Evolutionary conservation across 768 basidiomycete species (phyloP).

Genomic region (Suillus alpinus): DNA sequence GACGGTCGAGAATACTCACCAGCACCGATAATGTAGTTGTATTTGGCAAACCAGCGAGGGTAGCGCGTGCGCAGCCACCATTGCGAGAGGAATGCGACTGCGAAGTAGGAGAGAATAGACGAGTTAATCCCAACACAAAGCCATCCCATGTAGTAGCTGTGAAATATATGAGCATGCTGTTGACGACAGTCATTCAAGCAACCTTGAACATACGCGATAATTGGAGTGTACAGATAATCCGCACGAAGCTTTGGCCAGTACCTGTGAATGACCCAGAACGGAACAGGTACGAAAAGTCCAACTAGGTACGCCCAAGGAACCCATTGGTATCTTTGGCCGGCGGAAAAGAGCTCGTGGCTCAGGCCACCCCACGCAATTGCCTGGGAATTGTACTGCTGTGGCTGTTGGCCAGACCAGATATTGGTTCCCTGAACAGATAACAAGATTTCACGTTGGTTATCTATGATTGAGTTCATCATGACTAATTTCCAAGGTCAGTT

Average conservation of each 20-base stretch:
- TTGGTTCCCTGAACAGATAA: conserved; percentile 53
- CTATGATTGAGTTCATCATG: conserved; percentile 46
- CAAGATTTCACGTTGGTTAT: conserved; percentile 51
- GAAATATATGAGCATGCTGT: conserved; percentile 4
- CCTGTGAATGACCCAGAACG: conserved; percentile 48
- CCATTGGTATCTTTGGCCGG: conserved; percentile 46
- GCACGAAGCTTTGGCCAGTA: conserved; percentile 43
- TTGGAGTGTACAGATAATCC: conserved; percentile 47
- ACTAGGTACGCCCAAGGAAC: conserved; percentile 47
- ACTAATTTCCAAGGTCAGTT: conserved; percentile 35
- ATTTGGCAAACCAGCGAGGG: conserved; percentile 65
- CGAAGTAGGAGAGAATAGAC: conserved; percentile 41
- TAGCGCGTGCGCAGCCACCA: conserved; percentile 54
- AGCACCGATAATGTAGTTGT: conserved; percentile 67
- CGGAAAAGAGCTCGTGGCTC: conserved; percentile 41
- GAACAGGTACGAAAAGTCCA: conserved; percentile 50
- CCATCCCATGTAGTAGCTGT: conserved; percentile 37
- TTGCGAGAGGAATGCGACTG: conserved; percentile 58
- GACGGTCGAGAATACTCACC: conserved; percentile 26
- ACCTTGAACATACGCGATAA: conserved; percentile 35
- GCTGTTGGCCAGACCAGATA: conserved; percentile 56
- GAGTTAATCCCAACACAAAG: conserved; percentile 58
- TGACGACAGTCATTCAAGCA: not conserved
- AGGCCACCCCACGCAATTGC: conserved; percentile 63
- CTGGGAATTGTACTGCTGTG: conserved; percentile 53